Base-by-base conservation (phyloP, 495 filamentous ascomycete genomes). In the Penicillium nucicola region DNA sequence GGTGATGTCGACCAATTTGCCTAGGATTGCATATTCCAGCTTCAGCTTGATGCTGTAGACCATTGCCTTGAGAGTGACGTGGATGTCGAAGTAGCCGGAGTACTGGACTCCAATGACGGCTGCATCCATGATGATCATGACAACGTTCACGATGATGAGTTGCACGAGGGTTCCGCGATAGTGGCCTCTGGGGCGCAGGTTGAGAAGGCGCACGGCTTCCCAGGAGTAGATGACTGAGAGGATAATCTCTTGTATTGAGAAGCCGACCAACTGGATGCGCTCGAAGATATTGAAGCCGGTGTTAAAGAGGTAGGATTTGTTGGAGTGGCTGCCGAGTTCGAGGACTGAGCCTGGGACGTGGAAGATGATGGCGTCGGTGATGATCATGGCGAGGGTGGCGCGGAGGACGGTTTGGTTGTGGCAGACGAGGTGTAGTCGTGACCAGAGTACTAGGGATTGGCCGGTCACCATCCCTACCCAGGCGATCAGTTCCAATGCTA, bases 381-480 rank as follows among this genome's bases (percentile, higher is more conserved):
- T 70, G 44, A 86, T 84, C 71, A 84, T 81, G 50, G 35, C 65
- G 18, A 82, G 71, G 1, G 82, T 69, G 11, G 52, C 48, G 31
- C 71, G 72, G 8, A 84, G 66, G n/a, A 74, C 50, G 10, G 43
- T 56, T 11, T 43, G 56, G 7, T 72, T 72, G 67, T 70, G 55
- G 70, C 69, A 39, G 30, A 72, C 58, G 22, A 85, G 70, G 54
- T 85, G 78, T 1, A 86, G 69, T 30, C 83, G 77, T 3, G 82
- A 85, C 69, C 78, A 86, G 17, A 86, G 74, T 12, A 86, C 82
- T 17, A 85, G 58, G 12, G 80, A 81, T 61, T 84, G 82, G 28
- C 81, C 82, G 0, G 80, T 81, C 0, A 86, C 78, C 80, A 84
- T 83, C 31, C 59, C 50, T 5, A 67, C 65, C 83, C 82, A 86